Base-by-base conservation (phyloP, 2,329 filamentous ascomycete species). In the Alternaria sp. region DNA sequence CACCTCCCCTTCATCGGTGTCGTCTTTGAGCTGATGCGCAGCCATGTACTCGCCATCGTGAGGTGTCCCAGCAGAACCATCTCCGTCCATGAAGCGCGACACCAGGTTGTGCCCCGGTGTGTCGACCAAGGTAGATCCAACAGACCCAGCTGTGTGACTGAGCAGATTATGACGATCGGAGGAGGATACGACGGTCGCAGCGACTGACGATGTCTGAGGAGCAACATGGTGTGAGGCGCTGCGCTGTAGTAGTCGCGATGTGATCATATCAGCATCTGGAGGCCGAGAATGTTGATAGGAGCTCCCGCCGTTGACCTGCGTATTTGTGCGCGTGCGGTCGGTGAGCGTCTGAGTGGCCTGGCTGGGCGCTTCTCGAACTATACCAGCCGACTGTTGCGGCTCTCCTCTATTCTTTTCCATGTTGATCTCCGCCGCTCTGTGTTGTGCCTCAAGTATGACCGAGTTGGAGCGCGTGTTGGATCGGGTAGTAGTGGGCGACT, bases 211-310 rank as follows among this genome's bases (percentile, higher is more conserved):
- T 85, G 91, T 90, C 74, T 89, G 85, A 43, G 88, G 89, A 37
- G 89, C 87, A 4, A 87, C 86, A 65, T 87, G 84, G 65, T 88
- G 84, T 6, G 88, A 89, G 0, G 88, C 85, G 10, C 84, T 88
- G 68, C 90, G 86, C 73, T 90, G 87, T 2, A 93, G 83, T 41
- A 92, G 79, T 62, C 89, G 85, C 28, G 89, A 89, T 7, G 90
- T 92, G 55, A 92, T 86, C 64, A 90, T 87, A 70, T 89, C 87
- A 64, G 88, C 89, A 72, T 90, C 89, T 37, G 80, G 79, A 23
- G 77, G 77, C 33, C 77, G 69, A 30, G 78, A 77, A 57, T 79
- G 75, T 33, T 76, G 71, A 55, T 78, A 73, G 28, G 77, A 72
- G 63, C 67, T 74, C 46, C 73, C 68, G 18, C 76, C 77, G 65